phyloP scores from a whole-genome alignment of 495 filamentous ascomycete genomes.

The Penicillium lagena region DNA sequence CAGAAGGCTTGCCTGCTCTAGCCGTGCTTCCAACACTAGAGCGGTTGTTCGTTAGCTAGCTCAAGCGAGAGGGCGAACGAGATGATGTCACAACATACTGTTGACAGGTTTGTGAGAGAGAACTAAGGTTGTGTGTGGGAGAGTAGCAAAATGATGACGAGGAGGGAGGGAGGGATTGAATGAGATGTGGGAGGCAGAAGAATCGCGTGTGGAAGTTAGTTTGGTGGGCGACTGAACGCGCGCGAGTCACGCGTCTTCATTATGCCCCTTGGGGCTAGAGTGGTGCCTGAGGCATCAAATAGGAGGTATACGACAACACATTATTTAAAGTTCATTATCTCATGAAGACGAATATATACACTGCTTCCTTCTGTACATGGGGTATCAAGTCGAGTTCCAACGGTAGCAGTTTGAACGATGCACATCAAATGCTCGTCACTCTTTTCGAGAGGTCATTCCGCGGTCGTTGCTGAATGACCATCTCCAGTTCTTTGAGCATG shows the following conservation, averaged over 20 bases:
- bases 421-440: slow-evolving; percentile 37
- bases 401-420: slow-evolving; percentile 1
- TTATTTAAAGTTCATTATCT: background rate
- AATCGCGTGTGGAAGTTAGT: slow-evolving; percentile 25
- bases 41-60: too few relatives aligned
- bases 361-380: slow-evolving; percentile 33
- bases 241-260: slow-evolving; percentile 27
- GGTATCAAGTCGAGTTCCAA: slow-evolving; percentile 31
- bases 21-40: slow-evolving; percentile 89
- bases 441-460: slow-evolving; percentile 39
- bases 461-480: slow-evolving; percentile 75
- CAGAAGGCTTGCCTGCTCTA: slow-evolving; percentile 88
- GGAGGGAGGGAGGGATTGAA: slow-evolving; percentile 1
- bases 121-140: slow-evolving; percentile 2
- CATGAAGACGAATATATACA: slow-evolving; percentile 25
- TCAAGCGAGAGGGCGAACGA: too few relatives aligned
- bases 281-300: slow-evolving; percentile 15
- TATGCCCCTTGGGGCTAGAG: slow-evolving; percentile 31
- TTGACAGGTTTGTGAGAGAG: slow-evolving; percentile 16
- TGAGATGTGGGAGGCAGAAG: slow-evolving; percentile 10
- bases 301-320: background rate
- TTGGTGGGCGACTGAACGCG: slow-evolving; percentile 29
- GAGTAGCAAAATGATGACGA: background rate
- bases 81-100: slow-evolving; percentile 20
- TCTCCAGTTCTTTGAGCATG: slow-evolving; percentile 88